These are phyloP conservation scores for Quillaja saponaria DNA, from an alignment of 306 rosid genomes.

Conservation along the genomic window DNA sequence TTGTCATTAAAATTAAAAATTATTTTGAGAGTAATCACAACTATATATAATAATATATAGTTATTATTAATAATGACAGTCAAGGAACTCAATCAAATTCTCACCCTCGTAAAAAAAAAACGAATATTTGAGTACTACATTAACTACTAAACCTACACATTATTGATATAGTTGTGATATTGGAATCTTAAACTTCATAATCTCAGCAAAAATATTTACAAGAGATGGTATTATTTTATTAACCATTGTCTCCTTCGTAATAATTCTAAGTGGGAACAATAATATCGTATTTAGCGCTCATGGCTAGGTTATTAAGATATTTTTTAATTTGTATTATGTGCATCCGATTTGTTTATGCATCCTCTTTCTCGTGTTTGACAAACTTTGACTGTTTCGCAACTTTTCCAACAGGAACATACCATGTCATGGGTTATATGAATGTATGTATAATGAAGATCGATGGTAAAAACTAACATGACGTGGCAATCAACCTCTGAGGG, in stretches of 20 bases:
- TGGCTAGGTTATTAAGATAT: conserved; percentile 7
- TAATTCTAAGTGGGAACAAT: conserved; percentile 18
- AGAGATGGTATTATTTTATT: conserved; percentile 19
- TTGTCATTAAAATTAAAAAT: no score
- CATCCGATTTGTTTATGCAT: not conserved
- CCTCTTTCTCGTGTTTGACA: conserved; percentile 12
- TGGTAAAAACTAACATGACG: conserved; percentile 30
- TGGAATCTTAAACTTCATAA: no score
- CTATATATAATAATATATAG: no score
- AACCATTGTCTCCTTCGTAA: conserved; percentile 10
- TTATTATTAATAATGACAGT: no score
- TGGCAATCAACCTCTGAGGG: conserved; percentile 30
- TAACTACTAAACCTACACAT: no score
- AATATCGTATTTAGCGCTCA: not conserved
- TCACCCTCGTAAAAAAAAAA: no score
- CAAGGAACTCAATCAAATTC: no score
- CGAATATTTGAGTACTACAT: no score
- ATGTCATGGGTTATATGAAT: not conserved
- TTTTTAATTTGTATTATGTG: not conserved
- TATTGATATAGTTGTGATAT: no score
- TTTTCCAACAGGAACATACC: no score
- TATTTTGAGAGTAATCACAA: no score
- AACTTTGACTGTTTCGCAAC: not conserved
- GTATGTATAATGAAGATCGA: conserved; percentile 15
- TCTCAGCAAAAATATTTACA: conserved; percentile 45